Conservation (phyloP, 2,329 filamentous ascomycete genomes). For the Paecilomyces sp. region DNA sequence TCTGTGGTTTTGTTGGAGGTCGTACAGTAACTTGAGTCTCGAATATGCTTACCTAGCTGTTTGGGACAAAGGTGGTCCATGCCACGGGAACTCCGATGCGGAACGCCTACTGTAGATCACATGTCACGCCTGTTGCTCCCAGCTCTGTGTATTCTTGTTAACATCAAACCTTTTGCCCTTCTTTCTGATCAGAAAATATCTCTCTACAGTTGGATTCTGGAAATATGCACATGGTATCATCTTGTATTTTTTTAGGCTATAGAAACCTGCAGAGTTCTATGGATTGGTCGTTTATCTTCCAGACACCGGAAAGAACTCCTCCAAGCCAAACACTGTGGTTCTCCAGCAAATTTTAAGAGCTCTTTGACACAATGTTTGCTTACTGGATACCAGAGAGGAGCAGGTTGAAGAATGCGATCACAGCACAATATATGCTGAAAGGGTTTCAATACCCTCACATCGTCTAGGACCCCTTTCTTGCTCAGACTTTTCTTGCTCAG, state of each 20-base stretch:
- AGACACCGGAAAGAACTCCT: no score
- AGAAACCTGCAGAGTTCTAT: no score
- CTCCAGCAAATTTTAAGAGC: background rate
- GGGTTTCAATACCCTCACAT: background rate
- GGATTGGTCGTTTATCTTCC: no score
- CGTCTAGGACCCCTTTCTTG: background rate
- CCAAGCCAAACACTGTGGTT: background rate
- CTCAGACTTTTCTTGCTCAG: background rate
- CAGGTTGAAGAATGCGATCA: background rate
- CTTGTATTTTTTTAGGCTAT: no score
- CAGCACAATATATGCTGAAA: background rate
- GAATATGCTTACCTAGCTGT: background rate
- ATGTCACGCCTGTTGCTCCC: background rate
- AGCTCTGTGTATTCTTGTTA: background rate
- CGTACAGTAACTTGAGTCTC: background rate
- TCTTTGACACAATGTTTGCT: background rate
- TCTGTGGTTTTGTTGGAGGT: background rate
- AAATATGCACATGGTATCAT: no score
- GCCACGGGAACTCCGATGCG: background rate
- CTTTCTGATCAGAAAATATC: background rate
- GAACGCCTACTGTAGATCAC: background rate
- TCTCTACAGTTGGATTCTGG: no score
- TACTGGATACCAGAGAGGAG: background rate
- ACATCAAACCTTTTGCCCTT: background rate
- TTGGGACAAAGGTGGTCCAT: background rate